Base-by-base conservation (phyloP, 805 yeast species). In the Wickerhamiella sergipiensis region DNA sequence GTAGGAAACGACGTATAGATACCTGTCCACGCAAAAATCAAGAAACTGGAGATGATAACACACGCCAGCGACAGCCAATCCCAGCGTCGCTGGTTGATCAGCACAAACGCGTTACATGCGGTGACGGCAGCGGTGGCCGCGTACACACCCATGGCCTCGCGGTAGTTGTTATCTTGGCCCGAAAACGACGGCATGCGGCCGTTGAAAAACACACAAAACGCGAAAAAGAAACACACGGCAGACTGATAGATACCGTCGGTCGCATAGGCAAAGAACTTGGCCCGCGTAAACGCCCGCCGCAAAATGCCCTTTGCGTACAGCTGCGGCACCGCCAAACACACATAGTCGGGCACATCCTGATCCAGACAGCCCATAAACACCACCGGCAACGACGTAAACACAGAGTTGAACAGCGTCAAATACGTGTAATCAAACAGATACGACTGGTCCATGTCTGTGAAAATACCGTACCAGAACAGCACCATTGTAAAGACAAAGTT, bases 11-110 rank as follows among this genome's bases (percentile, higher is more conserved):
- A 66, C 29, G 87, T 76, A 82, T 89, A 85, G 21, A 80, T 76
- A n/a, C 90, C 89, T 3, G 85, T 77, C 94, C 94, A 85, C 61
- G 79, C 76, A 58, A 74, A 82, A 17, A 83, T 71, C 43, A 83
- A 57, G 54, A 81, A 62, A 49, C 73, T 71, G 13, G 87, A 80
- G 45, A 85, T 61, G 1, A 73, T 67, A 51, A 70, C 67, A 53
- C 82, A 73, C 22, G 79, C 60, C 24, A 74, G 48, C 18, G 84
- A 71, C 22, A 85, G 61, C 81, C 83, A 79, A 66, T 85, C 94
- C 94, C 94, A 85, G 56, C 88, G 68, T 54, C 72, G 73, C 67
- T 83, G 89, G 59, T 79, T 82, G 53, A 81, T 64, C 57, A 84
- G 59, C 31, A 85, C 80, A 64, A 79, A 83, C 17, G 79, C 53